Base-by-base conservation (phyloP, 805 yeast genomes). In the Myxozyma neotropica region DNA sequence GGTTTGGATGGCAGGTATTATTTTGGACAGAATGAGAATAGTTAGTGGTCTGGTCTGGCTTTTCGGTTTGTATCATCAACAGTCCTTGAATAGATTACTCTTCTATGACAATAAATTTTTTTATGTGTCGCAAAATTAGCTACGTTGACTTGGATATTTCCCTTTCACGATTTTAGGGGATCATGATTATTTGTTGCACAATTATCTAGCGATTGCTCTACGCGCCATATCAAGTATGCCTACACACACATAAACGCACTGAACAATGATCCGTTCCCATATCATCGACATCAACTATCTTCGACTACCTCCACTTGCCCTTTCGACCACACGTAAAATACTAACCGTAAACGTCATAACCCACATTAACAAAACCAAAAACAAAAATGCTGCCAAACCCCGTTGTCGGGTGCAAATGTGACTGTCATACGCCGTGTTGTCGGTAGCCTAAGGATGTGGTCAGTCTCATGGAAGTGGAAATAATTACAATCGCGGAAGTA, bases 341-440 rank as follows among this genome's bases (percentile, higher is more conserved):
- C 96, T 87, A 51, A 93, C 82, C 8, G 93, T 81, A 66, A 92
- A 92, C 0, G 96, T 87, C 23, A 85, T 71, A 40, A 94, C 89
- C 97, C 97, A 93, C 69, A 86, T 79, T 45, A 84, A 80, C 67
- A 93, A 77, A 29, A 86, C 83, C 59, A 92, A 72, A 68, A 93
- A 88, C 59, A 93, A 75, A 69, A 93, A 87, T 1, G 95, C 80
- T 15, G 93, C 87, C 57, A 94, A 74, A 0, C 89, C 88, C 59
- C 86, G 77, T 68, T 94, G 97, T 44, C 90, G 80, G 21, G 83
- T 75, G 72, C 99, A 94, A 55, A 93, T 83, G 12, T 38, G 21
- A 23, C 53, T 45, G 33, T 52, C 42, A 38, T 58, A 61, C 6
- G 60, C 53, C 19, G 59, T 42, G 35, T 15, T 7, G 13, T 40